Evolutionary conservation across 225 moss, liverwort and hornwort genomes (phyloP), one percentile per base, ranked within the genome.

Genomic region (Polytrichum formosum): DNA sequence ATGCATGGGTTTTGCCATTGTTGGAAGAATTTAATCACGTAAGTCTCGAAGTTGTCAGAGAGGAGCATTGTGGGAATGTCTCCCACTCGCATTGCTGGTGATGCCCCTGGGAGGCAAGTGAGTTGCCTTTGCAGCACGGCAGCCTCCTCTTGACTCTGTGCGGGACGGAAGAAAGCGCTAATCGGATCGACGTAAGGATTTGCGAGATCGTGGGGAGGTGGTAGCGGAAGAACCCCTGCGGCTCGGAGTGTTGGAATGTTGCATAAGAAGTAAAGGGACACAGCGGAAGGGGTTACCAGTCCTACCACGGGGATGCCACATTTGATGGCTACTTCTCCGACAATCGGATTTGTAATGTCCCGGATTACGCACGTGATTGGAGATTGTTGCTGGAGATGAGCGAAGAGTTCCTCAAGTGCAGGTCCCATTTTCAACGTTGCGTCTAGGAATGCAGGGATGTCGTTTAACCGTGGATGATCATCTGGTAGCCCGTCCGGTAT

Each of bases 11-110:
- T 73, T 0, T 19, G 26, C 1, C 35, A 31, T 1, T 59, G 6
- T 5, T 13, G 64, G 6, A 35, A 19, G 13, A 58, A 76, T 0
- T 28, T 28, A 6, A 67, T 6, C 31, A 63, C 63, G 70, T 31
- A 67, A 23, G 0, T 54, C 0, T 73, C 60, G 1, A 74, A 37
- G 8, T 79, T 69, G n/a, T 77, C 53, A 0, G 66, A 7, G 58
- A 76, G 69, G 0, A 79, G 2, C 31, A 66, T 1, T 6, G 76
- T 66, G 3, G 82, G 85, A 18, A 85, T 56, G 22, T 82, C 72
- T 2, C 25, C 69, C 17, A 82, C 70, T 1, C 65, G 69, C 70
- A 85, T 72, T n/a, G 16, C 53, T 21, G 53, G 64, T 20, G 54
- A 64, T 8, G 54, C 6, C 5, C 72, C 72, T 18, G 64, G 64